phyloP scores from a whole-genome alignment of 305 asterid genomes.

The Plantago coronopus region DNA sequence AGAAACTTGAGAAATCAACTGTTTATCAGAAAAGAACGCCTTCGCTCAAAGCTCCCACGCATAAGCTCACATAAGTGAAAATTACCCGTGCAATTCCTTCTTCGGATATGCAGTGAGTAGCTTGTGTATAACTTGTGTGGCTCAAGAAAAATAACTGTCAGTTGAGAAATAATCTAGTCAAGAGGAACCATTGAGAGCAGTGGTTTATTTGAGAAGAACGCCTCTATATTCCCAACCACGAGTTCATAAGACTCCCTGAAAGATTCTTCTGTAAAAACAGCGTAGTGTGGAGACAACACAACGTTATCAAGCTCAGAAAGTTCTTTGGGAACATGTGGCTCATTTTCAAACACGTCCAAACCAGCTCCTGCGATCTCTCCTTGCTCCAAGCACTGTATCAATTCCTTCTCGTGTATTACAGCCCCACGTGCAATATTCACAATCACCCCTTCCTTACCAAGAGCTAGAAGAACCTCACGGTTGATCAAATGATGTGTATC shows the following conservation, averaged over 20 bases:
- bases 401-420: constrained; percentile 49
- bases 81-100: no score
- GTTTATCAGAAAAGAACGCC: no score
- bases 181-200: constrained; percentile 32
- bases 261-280: constrained; percentile 40
- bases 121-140: no score
- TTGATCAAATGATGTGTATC: constrained; percentile 62
- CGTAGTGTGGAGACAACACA: constrained; percentile 54
- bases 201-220: constrained; percentile 46
- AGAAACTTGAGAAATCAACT: no score
- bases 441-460: constrained; percentile 57
- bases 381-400: constrained; percentile 39
- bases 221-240: constrained; percentile 43
- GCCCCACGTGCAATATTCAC: constrained; percentile 68
- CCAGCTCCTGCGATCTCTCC: constrained; percentile 62
- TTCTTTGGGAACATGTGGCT: constrained; percentile 50
- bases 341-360: constrained; percentile 67
- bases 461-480: constrained; percentile 49
- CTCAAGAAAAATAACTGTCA: no score
- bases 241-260: constrained; percentile 32
- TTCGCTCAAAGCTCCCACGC: no score
- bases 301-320: constrained; percentile 47
- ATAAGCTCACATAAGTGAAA: no score
- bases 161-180: neutral
- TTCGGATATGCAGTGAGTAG: no score